A percentile compares a stretch with the other conserved stretches of the same genome.
Evolutionary conservation across 768 basidiomycete genomes (phyloP).

Genomic region (Clitopilus passeckerianus): DNA sequence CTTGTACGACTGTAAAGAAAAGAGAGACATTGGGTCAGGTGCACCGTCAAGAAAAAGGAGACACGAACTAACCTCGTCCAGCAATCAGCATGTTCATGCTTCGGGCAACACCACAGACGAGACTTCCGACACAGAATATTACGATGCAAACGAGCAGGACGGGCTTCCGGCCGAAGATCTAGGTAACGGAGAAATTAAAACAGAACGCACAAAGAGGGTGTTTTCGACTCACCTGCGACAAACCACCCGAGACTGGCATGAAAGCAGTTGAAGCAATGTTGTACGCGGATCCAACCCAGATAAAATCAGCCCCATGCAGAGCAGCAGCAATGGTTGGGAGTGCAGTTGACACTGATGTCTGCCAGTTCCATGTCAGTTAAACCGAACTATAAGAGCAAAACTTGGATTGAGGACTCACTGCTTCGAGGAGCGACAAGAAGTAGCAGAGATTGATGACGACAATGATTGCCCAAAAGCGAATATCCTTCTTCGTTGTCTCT

Average conservation of each 20-base stretch:
- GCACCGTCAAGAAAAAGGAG: not conserved
- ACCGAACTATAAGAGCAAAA: not conserved
- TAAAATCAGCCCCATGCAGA: slow-evolving; percentile 29
- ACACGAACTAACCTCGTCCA: slow-evolving; percentile 22
- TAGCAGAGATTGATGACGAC: slow-evolving; percentile 3
- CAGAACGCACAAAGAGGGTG: no score
- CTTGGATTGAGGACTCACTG: not conserved
- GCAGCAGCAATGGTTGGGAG: slow-evolving; percentile 21
- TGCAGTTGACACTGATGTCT: slow-evolving; percentile 17
- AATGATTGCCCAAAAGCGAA: slow-evolving; percentile 5
- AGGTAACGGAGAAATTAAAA: not conserved
- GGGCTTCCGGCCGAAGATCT: slow-evolving; percentile 34
- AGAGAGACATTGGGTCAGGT: not conserved
- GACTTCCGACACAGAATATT: slow-evolving; percentile 39
- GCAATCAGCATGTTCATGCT: slow-evolving; percentile 38
- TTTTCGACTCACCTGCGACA: slow-evolving; percentile 10
- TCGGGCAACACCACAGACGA: slow-evolving; percentile 35
- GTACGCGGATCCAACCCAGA: slow-evolving; percentile 41
- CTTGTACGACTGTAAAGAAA: slow-evolving; percentile 30
- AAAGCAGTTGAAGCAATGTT: slow-evolving; percentile 34
- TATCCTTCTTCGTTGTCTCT: not conserved
- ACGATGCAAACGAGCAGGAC: slow-evolving; percentile 23
- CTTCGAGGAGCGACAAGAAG: slow-evolving; percentile 3
- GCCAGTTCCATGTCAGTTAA: not conserved
- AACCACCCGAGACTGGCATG: slow-evolving; percentile 29